phyloP scores from a whole-genome alignment of 257 asterid genomes.

The Solanum pimpinellifolium region DNA sequence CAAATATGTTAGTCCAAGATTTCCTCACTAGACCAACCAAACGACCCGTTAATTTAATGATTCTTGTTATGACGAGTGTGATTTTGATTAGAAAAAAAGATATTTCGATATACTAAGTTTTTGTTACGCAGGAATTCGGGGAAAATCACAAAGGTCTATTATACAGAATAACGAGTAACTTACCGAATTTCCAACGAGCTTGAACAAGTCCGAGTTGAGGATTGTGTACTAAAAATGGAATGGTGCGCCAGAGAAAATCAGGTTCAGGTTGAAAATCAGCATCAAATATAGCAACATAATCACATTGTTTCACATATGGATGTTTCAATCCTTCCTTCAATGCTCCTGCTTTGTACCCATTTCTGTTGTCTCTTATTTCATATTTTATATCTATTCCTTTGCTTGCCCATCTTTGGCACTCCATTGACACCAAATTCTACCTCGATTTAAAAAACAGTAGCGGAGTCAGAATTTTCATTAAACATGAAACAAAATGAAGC shows the following conservation, averaged over 20 bases:
- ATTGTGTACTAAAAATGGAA: conserved; percentile 47
- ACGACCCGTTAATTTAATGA: background rate
- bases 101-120: background rate
- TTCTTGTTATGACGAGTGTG: background rate
- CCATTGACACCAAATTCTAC: conserved; percentile 52
- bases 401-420: conserved; percentile 48
- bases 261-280: conserved; percentile 68
- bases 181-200: conserved; percentile 70
- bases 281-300: conserved; percentile 56
- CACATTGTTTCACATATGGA: conserved; percentile 35
- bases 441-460: background rate
- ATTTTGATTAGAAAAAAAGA: background rate
- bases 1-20: background rate
- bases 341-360: conserved; percentile 66
- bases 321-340: conserved; percentile 41
- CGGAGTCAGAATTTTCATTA: background rate
- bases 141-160: too few relatives aligned
- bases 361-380: conserved; percentile 39
- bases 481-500: background rate
- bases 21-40: background rate
- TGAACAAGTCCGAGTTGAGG: conserved; percentile 46
- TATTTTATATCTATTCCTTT: conserved; percentile 50
- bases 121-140: too few relatives aligned
- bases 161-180: background rate
- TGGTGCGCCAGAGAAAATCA: conserved; percentile 34